phyloP scores from a whole-genome alignment of 2,329 filamentous ascomycete species.

The Ascochyta rabiei region DNA sequence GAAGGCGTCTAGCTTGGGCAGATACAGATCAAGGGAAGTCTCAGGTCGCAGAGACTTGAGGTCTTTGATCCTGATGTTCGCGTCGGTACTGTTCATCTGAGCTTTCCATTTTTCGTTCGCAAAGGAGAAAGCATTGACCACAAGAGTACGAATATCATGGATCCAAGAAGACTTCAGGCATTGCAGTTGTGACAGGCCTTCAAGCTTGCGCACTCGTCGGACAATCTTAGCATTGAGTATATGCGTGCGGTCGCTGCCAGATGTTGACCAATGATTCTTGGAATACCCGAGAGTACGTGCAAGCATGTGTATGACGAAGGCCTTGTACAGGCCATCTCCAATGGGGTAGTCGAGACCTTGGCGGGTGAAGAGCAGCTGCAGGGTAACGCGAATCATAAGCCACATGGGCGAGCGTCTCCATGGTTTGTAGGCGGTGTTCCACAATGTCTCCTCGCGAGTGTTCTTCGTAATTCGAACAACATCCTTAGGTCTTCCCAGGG shows the following conservation, averaged over 20 bases:
- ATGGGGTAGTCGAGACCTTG: constrained; percentile 13
- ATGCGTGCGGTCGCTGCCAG: constrained; percentile 22
- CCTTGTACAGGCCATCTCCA: constrained; percentile 53
- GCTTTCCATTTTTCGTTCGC: constrained; percentile 22
- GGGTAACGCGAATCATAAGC: constrained; percentile 60
- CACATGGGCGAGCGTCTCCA: constrained; percentile 63
- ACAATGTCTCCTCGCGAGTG: constrained; percentile 62
- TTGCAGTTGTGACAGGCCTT: constrained; percentile 12
- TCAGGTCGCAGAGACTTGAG: constrained; percentile 19
- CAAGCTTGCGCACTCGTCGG: constrained; percentile 32
- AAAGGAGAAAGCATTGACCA: constrained; percentile 12
- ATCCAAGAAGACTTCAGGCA: constrained; percentile 13
- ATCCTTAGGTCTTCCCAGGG: constrained; percentile 42
- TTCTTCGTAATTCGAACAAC: constrained; percentile 54
- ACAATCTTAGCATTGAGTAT: constrained; percentile 28
- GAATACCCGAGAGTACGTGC: constrained; percentile 46
- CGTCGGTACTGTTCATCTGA: background rate
- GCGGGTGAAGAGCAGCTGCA: constrained; percentile 51
- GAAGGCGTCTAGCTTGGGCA: constrained; percentile 27
- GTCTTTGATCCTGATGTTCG: constrained; percentile 5
- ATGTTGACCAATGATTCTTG: background rate
- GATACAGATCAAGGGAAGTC: constrained; percentile 23
- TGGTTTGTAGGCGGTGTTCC: constrained; percentile 44
- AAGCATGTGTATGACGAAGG: constrained; percentile 58
- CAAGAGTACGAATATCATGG: background rate